Evolutionary conservation across 768 basidiomycete species (phyloP).

Genomic region (Calocybe gangraenosa): DNA sequence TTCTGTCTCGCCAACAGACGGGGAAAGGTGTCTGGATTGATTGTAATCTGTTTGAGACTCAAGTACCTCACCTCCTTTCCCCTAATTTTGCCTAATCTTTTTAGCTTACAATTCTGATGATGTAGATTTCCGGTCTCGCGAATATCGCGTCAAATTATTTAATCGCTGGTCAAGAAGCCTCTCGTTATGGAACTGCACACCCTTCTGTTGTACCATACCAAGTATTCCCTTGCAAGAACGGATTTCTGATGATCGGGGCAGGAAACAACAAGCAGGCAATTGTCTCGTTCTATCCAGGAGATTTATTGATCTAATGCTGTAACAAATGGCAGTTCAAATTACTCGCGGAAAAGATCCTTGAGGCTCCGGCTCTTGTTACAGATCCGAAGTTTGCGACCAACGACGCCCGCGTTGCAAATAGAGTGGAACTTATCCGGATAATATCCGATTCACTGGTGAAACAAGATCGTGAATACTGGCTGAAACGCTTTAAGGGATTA

Average conservation of each 20-base stretch:
- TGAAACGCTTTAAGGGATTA: slow-evolving; percentile 66
- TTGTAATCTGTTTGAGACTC: slow-evolving; percentile 88
- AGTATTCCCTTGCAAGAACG: slow-evolving; percentile 82
- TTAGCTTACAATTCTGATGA: not conserved
- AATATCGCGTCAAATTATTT: slow-evolving; percentile 95
- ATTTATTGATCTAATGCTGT: slow-evolving; percentile 1
- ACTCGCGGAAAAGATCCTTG: slow-evolving; percentile 61
- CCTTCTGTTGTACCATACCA: slow-evolving; percentile 94
- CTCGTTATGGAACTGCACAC: slow-evolving; percentile 88
- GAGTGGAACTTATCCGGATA: slow-evolving; percentile 60
- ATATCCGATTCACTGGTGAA: slow-evolving; percentile 60
- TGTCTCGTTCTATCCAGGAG: not conserved
- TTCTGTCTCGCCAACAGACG: slow-evolving; percentile 77
- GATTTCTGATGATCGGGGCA: slow-evolving; percentile 91
- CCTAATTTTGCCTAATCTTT: not conserved
- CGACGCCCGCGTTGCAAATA: slow-evolving; percentile 68
- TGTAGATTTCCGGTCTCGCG: slow-evolving; percentile 81
- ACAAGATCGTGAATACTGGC: slow-evolving; percentile 68
- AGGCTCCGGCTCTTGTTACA: slow-evolving; percentile 50
- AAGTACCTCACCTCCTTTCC: slow-evolving; percentile 42
- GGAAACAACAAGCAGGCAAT: slow-evolving; percentile 83
- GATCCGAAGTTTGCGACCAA: slow-evolving; percentile 73
- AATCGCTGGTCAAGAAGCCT: slow-evolving; percentile 77
- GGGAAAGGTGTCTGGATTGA: slow-evolving; percentile 91
- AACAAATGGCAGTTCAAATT: slow-evolving; percentile 54